Base-by-base conservation (phyloP, 768 basidiomycete species). In the Kwoniella shandongensis region DNA sequence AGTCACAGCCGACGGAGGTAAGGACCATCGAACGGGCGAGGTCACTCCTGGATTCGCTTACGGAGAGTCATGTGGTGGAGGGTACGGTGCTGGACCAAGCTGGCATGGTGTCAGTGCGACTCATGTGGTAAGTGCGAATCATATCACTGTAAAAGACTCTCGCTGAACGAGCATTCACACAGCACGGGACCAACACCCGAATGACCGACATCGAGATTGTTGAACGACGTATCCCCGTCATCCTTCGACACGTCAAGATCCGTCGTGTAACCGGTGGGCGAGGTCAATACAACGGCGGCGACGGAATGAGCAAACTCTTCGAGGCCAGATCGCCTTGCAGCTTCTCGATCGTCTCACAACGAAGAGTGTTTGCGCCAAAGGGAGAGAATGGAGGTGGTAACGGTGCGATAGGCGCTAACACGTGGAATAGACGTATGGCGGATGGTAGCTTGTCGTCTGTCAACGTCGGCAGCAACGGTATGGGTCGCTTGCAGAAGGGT, bases 21-120 rank as follows among this genome's bases (percentile, higher is more conserved):
- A 53, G 40, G 58, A 47, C 50, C n/a, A 32, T 32, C 46, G 42
- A 4, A 48, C 55, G 18, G 49, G 55, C 18, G 44, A 50, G 26
- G 57, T 59, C 11, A 59, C 54, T 1, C 48, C 51, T 13, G 61
- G 51, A 2, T 54, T 57, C 27, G 89, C 91, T 0, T 94, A 92
- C 72, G 89, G 88, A 67, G 88, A 89, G 80, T 66, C 70, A 1
- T 59, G 69, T n/a, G 70, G 53, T 51, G 65, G 70, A n/a, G 70
- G 70, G 20, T 47, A 60, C 39, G 70, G 70, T 25, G 70, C 70
- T n/a, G 70, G 70, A 32, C 67, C 67, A 0, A 55, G 57, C 25
- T 72, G 70, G 70, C 55, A 72, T 36, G 68, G 70, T 1, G 45
- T 62, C 29, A 59, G 50, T 23, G 63, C 65, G 45, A 65, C 67